These are phyloP conservation scores for Russula lepida DNA, from an alignment of 768 basidiomycete genomes.

Conservation along the genomic window DNA sequence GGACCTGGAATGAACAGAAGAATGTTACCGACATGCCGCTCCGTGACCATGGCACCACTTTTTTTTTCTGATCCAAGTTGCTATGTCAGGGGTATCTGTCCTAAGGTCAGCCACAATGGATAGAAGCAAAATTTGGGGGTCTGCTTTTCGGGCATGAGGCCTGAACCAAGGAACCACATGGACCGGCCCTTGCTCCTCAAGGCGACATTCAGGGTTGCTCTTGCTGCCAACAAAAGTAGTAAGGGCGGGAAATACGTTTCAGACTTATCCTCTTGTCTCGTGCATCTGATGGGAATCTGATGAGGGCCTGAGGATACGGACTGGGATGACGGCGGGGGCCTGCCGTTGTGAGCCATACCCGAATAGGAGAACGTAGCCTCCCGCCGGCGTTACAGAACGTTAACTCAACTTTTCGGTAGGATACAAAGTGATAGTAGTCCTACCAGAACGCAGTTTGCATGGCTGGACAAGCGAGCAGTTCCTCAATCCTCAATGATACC, in stretches of 20 bases:
- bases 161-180: not conserved
- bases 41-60: conserved; percentile 4
- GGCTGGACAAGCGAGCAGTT: not conserved
- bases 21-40: not conserved
- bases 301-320: conserved; percentile 1
- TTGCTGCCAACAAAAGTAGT: conserved; percentile 9
- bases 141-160: not conserved
- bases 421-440: not conserved
- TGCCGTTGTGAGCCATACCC: conserved; percentile 2
- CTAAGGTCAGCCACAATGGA: not conserved
- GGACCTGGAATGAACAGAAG: not conserved
- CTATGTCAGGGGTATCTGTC: conserved; percentile 1
- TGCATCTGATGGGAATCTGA: conserved; percentile 12
- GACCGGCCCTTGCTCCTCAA: not conserved
- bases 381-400: not conserved
- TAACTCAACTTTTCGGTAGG: not conserved
- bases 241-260: conserved; percentile 11
- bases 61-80: conserved; percentile 9
- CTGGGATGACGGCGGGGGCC: conserved; percentile 1
- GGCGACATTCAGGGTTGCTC: not conserved
- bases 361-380: not conserved
- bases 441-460: not conserved
- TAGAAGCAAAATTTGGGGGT: not conserved
- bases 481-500: not conserved
- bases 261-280: not conserved